Percentiles rank a stretch among this genome's conserved stretches.
phyloP scores from a whole-genome alignment of 768 basidiomycete species.

The Kwoniella sp. region DNA sequence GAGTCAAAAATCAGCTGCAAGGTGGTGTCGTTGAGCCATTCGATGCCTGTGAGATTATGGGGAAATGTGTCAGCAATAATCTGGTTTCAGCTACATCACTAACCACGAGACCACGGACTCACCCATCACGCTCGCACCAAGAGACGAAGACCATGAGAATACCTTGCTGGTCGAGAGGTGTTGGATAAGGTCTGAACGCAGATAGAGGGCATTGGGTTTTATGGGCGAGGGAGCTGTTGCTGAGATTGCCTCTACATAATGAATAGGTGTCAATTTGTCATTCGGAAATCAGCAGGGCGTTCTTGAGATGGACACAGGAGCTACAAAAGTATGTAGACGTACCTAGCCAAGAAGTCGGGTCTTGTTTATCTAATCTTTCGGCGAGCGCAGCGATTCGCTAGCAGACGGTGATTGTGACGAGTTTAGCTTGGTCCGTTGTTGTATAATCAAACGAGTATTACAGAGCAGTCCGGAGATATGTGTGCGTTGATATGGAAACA shows the following conservation, averaged over 20 bases:
- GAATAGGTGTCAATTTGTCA: too few relatives aligned
- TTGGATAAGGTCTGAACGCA: constrained; percentile 46
- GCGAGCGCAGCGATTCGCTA: constrained; percentile 45
- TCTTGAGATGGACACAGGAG: too few relatives aligned
- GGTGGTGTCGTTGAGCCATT: constrained; percentile 55
- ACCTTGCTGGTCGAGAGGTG: constrained; percentile 48
- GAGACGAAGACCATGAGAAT: constrained; percentile 41
- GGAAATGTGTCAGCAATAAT: neutral
- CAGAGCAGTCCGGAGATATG: too few relatives aligned
- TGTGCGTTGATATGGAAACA: too few relatives aligned
- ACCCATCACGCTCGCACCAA: constrained; percentile 48
- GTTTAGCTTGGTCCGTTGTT: neutral
- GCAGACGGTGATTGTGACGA: neutral
- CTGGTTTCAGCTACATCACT: neutral
- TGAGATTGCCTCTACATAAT: constrained; percentile 37
- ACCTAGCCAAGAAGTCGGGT: constrained; percentile 49
- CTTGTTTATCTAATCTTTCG: constrained; percentile 39
- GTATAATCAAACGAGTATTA: too few relatives aligned
- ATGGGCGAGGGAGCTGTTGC: constrained; percentile 32
- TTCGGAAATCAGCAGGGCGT: constrained; percentile 15
- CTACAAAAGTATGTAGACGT: constrained; percentile 12
- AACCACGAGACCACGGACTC: constrained; percentile 2
- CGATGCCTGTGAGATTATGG: constrained; percentile 38
- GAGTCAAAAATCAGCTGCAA: constrained; percentile 47
- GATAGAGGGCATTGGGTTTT: constrained; percentile 36